phyloP scores from a whole-genome alignment of 345 rosid species.

The Citrus mangshanensis region DNA sequence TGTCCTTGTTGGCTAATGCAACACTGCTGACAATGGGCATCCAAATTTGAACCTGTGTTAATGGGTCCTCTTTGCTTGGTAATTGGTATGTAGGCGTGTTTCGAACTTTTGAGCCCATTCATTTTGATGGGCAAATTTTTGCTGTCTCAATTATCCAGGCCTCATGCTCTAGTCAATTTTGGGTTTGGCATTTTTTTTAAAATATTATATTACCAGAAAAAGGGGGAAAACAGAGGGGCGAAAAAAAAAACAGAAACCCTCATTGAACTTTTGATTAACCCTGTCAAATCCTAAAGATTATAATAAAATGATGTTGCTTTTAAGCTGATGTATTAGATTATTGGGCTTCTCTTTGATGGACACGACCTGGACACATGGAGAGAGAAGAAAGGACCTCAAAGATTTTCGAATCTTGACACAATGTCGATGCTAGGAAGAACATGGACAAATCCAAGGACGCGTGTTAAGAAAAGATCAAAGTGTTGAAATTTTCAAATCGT shows the following conservation, averaged over 20 bases:
- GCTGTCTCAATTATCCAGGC: no score
- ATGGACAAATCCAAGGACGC: conserved; percentile 3
- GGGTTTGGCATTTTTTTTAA: background rate
- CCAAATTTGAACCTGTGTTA: no score
- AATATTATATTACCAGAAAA: background rate
- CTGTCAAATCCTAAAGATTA: background rate
- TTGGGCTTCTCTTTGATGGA: background rate
- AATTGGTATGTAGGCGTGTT: no score
- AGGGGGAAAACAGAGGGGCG: background rate
- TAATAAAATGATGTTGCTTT: background rate
- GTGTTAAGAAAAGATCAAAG: background rate
- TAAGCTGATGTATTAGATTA: background rate
- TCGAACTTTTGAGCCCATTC: background rate
- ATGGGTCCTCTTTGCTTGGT: no score
- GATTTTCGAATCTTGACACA: background rate
- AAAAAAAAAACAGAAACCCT: background rate
- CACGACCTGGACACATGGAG: conserved; percentile 2
- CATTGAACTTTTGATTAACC: background rate
- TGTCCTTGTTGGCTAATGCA: no score
- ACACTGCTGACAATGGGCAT: no score
- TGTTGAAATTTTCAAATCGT: background rate
- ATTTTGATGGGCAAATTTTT: no score
- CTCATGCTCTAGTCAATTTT: background rate
- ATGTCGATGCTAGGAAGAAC: background rate
- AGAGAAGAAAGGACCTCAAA: background rate